Base-by-base conservation (phyloP, 192 early-diverging fungal genomes). In the Helicostylum pulchrum region DNA sequence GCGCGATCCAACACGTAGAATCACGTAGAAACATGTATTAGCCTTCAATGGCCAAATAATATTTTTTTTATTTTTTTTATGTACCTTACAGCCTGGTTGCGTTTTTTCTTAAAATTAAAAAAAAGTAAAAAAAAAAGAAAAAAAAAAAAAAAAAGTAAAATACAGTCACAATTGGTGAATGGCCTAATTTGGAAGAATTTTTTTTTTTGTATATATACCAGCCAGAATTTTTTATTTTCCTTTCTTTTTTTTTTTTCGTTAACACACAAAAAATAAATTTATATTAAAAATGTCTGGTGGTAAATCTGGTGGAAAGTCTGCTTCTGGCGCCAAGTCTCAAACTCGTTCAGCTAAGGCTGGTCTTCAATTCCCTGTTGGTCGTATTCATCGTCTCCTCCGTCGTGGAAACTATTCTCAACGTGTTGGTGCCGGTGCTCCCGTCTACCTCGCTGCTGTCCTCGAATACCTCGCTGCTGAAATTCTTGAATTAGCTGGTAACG, bases 401-500 rank as follows among this genome's bases (percentile, higher is more conserved):
- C 62, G 62, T 46, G 62, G 62, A 43, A 64, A 64, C 62, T 64
- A 64, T 44, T 17, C 62, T 30, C 62, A 87, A 63, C 87, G 92
- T 77, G 85, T 94, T 56, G 92, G 90, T 72, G 89, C 90, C 61
- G 91, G 90, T 72, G 91, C 92, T 21, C 92, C 92, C 67, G 92
- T 94, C 54, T 94, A 93, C 51, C 51, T 64, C 12, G 93, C 93
- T 66, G 93, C 93, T 61, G 93, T 95, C 17, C 87, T 95, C 58
- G 93, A 95, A 78, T 95, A 94, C 80, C 83, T 94, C 53, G 87
- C 83, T 66, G 92, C 92, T 66, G 92, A 94, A 86, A 93, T 94
- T 61, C 88, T 94, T 67, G 92, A 94, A 74, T 78, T 94, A 47
- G 92, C 92, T 39, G 92, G 92, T 57, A 95, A 95, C 73, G 93